These are phyloP conservation scores for Westerdykella aurantiaca DNA, from an alignment of 2,329 filamentous ascomycete species.

Conservation along the genomic window DNA sequence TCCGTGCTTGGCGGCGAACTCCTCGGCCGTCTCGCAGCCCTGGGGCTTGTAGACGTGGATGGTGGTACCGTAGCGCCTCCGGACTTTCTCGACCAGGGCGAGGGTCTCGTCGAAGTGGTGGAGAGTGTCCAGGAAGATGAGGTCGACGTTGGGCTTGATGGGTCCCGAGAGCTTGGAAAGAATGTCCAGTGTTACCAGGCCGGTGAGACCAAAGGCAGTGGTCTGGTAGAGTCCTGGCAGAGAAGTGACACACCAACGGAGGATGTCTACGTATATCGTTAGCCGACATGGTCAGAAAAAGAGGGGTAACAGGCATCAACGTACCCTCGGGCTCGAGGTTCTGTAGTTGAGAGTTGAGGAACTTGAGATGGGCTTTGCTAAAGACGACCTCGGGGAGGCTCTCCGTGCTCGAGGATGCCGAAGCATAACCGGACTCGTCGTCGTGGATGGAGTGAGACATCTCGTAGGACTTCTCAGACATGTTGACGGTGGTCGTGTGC, in stretches of 20 bases:
- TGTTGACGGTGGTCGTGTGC: background rate
- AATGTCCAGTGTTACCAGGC: conserved; percentile 55
- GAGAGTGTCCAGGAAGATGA: conserved; percentile 52
- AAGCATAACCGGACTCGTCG: conserved; percentile 79
- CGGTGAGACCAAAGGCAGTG: conserved; percentile 48
- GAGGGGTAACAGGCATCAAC: conserved; percentile 15
- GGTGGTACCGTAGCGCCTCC: conserved; percentile 67
- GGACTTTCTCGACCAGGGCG: conserved; percentile 58
- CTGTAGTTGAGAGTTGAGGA: conserved; percentile 85
- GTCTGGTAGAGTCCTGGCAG: conserved; percentile 73
- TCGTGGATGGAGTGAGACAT: conserved; percentile 34
- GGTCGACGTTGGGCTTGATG: conserved; percentile 50
- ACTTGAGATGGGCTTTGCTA: conserved; percentile 79
- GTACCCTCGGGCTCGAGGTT: conserved; percentile 72
- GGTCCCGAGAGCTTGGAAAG: conserved; percentile 64
- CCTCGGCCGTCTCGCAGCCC: conserved; percentile 62
- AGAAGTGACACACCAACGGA: conserved; percentile 85
- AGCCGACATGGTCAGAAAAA: conserved; percentile 17
- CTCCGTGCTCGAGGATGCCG: conserved; percentile 56
- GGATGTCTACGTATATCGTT: conserved; percentile 56
- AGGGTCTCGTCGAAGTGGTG: conserved; percentile 50
- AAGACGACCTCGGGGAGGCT: conserved; percentile 73
- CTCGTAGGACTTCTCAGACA: conserved; percentile 22
- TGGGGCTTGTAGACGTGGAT: conserved; percentile 88
- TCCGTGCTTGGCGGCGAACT: conserved; percentile 81